Evolutionary conservation across 2,329 filamentous ascomycete genomes (phyloP), one percentile per base, ranked within the genome.

Genomic region (Periconia digitata): DNA sequence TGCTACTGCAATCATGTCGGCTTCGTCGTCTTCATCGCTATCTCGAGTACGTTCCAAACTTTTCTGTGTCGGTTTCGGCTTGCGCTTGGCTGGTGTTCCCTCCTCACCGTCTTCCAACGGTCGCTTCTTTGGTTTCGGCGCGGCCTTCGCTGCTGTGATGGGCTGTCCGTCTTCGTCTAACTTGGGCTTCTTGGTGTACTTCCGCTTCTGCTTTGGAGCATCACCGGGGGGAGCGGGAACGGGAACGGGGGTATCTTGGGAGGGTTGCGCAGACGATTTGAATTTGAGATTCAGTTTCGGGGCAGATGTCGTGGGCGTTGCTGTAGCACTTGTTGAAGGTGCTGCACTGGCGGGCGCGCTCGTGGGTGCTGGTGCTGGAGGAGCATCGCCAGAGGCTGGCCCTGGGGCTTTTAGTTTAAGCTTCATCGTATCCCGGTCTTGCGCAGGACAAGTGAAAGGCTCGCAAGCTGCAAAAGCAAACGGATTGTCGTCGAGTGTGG

Each of bases 111-210:
- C 68, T 29, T 74, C 70, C 52, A 67, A 63, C 51, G 67, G 51
- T 41, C 71, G 51, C 57, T 73, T 73, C 59, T 63, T 66, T 15
- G 51, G 27, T 51, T 64, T 67, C 0, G 56, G 49, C 22, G 51
- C 59, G 46, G 58, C 51, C 48, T 73, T 67, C 55, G 52, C 48
- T 20, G 58, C 40, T 3, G 51, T 46, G 12, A 65, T 41, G 12
- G 59, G 53, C 36, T 65, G 56, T 32, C 63, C 64, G 47, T 59
- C 56, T 21, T 62, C 62, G 45, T 68, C 69, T 27, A 54, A 45
- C 49, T 71, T 72, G 38, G 63, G 51, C 52, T 75, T 75, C 60
- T 71, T 74, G 34, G 60, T 71, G 58, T 74, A 74, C 42, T 74
- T 70, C 47, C 73, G 72, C 64, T 76, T 75, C 43, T 61, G 63